A percentile compares a stretch with the other conserved stretches of the same genome.
Evolutionary conservation across 345 rosid genomes (phyloP).

Genomic region (Camelina laxa): DNA sequence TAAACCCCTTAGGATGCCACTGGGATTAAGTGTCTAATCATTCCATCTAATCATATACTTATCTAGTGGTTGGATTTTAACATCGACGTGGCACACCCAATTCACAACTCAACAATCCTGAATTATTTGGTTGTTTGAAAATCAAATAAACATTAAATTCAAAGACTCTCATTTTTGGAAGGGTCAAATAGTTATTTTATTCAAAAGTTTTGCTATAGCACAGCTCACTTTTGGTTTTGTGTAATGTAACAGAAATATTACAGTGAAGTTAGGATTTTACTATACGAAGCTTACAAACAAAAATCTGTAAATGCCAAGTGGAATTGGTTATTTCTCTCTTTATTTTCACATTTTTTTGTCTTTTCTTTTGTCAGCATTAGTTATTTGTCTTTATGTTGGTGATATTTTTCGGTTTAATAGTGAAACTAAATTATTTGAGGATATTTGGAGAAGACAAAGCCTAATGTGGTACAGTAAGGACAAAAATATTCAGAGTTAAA

Average conservation of each 20-base stretch:
- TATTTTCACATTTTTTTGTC: conserved; percentile 33
- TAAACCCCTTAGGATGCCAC: conserved; percentile 26
- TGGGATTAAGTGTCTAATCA: conserved; percentile 39
- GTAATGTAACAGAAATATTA: not conserved
- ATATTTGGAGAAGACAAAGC: conserved; percentile 33
- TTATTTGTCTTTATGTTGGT: conserved; percentile 34
- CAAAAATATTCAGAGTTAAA: conserved; percentile 35
- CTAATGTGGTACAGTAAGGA: conserved; percentile 37
- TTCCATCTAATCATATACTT: conserved; percentile 36
- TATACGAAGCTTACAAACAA: conserved; percentile 26
- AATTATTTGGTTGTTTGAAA: conserved; percentile 35
- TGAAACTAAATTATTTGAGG: conserved; percentile 23
- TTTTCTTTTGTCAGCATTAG: conserved; percentile 32
- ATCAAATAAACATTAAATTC: conserved; percentile 19
- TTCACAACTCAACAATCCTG: conserved; percentile 37
- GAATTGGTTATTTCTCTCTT: conserved; percentile 22
- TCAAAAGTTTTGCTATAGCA: not conserved
- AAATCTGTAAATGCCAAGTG: conserved; percentile 32
- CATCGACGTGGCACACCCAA: conserved; percentile 28
- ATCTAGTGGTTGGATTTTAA: conserved; percentile 46
- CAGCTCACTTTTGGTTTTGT: conserved; percentile 22
- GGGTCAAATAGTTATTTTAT: conserved; percentile 27
- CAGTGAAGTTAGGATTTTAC: conserved; percentile 20
- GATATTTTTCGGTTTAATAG: conserved; percentile 31
- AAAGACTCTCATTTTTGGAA: not conserved